phyloP scores from a whole-genome alignment of 2,329 filamentous ascomycete genomes.

The Graphiopsis chlorocephala region DNA sequence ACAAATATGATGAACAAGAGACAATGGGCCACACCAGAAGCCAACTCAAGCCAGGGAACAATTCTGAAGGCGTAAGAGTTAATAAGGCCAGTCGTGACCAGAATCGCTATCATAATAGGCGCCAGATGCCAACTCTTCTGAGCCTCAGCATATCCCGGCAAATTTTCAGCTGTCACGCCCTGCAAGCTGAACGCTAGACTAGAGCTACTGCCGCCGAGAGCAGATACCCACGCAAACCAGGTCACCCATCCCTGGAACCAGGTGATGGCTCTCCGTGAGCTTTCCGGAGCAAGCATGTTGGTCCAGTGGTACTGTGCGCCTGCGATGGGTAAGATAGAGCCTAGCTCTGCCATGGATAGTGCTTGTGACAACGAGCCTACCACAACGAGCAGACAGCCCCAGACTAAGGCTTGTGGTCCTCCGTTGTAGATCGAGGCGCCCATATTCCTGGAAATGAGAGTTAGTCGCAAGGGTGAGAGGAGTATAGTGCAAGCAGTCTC shows the following conservation, averaged over 20 bases:
- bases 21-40: constrained; percentile 18
- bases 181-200: constrained; percentile 21
- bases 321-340: constrained; percentile 30
- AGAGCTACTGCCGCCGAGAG: constrained; percentile 35
- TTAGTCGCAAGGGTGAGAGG: not conserved
- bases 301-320: constrained; percentile 23
- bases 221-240: constrained; percentile 41
- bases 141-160: constrained; percentile 27
- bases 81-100: constrained; percentile 31
- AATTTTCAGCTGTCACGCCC: constrained; percentile 30
- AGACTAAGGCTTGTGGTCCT: constrained; percentile 16
- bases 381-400: constrained; percentile 15
- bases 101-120: constrained; percentile 37
- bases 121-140: constrained; percentile 39
- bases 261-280: constrained; percentile 18
- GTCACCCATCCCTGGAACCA: constrained; percentile 38
- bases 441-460: constrained; percentile 11
- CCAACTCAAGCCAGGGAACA: constrained; percentile 26
- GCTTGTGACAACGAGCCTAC: not conserved
- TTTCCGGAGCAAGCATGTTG: constrained; percentile 19
- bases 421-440: constrained; percentile 18
- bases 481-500: not conserved
- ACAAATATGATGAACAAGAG: constrained; percentile 19
- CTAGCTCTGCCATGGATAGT: constrained; percentile 29
- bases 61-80: constrained; percentile 38